Base-by-base conservation (phyloP, 1,284 basidiomycete species). In the Apiotrichum veenhuisii region DNA sequence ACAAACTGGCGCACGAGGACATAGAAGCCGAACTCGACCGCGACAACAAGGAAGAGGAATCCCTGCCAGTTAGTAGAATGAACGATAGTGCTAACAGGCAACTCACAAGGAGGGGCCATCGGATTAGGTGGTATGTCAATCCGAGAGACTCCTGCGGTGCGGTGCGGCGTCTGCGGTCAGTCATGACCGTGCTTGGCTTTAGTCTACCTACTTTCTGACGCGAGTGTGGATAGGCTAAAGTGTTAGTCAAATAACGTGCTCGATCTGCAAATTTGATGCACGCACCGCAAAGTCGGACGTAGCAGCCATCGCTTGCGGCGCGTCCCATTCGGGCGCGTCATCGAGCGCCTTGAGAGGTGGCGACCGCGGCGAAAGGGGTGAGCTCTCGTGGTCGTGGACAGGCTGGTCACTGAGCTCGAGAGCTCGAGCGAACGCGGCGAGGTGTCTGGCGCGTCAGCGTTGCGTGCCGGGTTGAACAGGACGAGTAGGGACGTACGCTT, bases 1-100 rank as follows among this genome's bases (percentile, higher is more conserved):
- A 97, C 95, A 18, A 94, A 72, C 74, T 98, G 94, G 38, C 95
- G 82, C 47, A 92, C 90, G 26, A 89, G 64, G 41, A 98, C 84
- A 71, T 98, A 93, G 33, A 89, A 78, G 17, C 89, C 80, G 70
- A 98, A 98, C 74, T 98, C 89, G 30, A 84, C 80, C 33, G 85
- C 81, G 64, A 98, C 97, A 75, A 95, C 84, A 5, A 87, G 54
- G 64, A 93, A 91, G 52, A 98, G 88, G 65, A 92, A 82, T 59
- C 82, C 74, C 87, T 94, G 54, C 20, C 38, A 20, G 27, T 52
- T 42, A 48, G 49, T 42, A 33, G 5, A 36, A 15, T 10, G 15
- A 17, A 1, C 12, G 34, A n/a, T n/a, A n/a, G n/a, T n/a, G n/a
- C n/a, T 14, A 42, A 40, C 33, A 14, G n/a, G 18, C 25, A 27